Conservation (phyloP, 2,329 filamentous ascomycete species). For the Hypoxylon sp. region DNA sequence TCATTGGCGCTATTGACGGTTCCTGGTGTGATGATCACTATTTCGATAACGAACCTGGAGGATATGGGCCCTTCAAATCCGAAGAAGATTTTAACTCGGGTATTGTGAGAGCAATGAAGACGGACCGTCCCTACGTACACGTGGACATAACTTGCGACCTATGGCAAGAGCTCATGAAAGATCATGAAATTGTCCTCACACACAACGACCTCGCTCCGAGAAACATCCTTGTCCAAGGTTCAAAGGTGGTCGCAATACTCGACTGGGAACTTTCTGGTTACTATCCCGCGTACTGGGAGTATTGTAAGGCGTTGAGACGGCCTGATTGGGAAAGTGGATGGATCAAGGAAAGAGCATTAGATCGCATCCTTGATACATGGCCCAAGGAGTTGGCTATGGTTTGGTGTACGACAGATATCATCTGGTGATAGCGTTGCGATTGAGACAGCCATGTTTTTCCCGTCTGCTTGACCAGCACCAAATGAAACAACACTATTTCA, state of each 20-base stretch:
- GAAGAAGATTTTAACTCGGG: background rate
- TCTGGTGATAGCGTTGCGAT: too few species aligned
- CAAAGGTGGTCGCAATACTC: slow-evolving; percentile 35
- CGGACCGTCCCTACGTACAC: background rate
- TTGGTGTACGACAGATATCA: too few species aligned
- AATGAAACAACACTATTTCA: too few species aligned
- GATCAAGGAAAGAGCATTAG: slow-evolving; percentile 18
- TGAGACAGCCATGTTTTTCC: too few species aligned
- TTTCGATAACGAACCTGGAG: slow-evolving; percentile 8
- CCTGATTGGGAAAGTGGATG: slow-evolving; percentile 31
- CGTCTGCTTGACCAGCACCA: too few species aligned
- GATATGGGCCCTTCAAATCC: slow-evolving; percentile 18
- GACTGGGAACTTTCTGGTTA: slow-evolving; percentile 40
- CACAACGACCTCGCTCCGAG: slow-evolving; percentile 38
- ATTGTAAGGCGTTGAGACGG: slow-evolving; percentile 35
- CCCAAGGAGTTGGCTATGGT: too few species aligned
- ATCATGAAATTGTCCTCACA: slow-evolving; percentile 34
- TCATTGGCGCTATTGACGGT: slow-evolving; percentile 32
- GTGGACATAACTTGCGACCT: too few species aligned
- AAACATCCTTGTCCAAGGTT: slow-evolving; percentile 39
- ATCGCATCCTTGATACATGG: background rate
- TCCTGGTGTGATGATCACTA: slow-evolving; percentile 29
- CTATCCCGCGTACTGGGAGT: slow-evolving; percentile 43
- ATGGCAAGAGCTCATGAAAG: background rate
- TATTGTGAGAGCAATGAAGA: background rate